Conservation (phyloP, 225 moss, liverwort and hornwort species). For the Sphagnum tenellum region DNA sequence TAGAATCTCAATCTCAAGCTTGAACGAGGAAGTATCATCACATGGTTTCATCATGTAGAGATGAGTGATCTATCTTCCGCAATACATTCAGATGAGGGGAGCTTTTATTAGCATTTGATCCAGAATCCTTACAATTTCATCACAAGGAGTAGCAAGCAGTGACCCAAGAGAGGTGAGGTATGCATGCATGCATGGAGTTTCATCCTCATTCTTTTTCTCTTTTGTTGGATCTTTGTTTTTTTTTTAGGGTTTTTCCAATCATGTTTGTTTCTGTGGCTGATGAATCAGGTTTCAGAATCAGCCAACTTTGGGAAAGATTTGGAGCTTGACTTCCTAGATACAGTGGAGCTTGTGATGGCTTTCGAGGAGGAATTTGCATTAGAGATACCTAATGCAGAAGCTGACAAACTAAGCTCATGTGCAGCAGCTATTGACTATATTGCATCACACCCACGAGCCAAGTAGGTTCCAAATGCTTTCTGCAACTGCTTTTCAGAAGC, state of each 20-base stretch:
- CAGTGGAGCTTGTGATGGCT: conserved; percentile 90
- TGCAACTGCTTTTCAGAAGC: too few relatives aligned
- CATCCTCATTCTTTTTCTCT: background rate
- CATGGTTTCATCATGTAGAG: too few relatives aligned
- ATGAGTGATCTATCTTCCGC: too few relatives aligned
- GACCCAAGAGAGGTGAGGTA: too few relatives aligned
- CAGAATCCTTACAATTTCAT: background rate
- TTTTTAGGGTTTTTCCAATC: background rate
- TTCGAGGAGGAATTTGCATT: conserved; percentile 90
- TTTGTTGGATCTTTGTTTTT: background rate
- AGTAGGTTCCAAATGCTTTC: conserved; percentile 22
- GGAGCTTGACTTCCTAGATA: conserved; percentile 78
- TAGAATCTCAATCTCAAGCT: too few relatives aligned
- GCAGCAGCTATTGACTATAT: conserved; percentile 69
- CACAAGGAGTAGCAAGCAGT: background rate
- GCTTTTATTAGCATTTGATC: too few relatives aligned
- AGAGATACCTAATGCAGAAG: conserved; percentile 80
- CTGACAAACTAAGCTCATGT: conserved; percentile 69
- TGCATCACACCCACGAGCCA: conserved; percentile 66
- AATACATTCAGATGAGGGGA: too few relatives aligned
- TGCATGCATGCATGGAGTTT: too few relatives aligned
- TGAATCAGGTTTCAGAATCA: conserved; percentile 46
- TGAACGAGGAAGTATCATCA: too few relatives aligned
- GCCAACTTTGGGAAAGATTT: conserved; percentile 46
- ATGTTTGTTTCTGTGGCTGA: too few relatives aligned